A percentile compares a stretch with the other conserved stretches of the same genome.
Conservation (phyloP, 1,139 yeast species). For the Saccharomycopsis crataegensis region DNA sequence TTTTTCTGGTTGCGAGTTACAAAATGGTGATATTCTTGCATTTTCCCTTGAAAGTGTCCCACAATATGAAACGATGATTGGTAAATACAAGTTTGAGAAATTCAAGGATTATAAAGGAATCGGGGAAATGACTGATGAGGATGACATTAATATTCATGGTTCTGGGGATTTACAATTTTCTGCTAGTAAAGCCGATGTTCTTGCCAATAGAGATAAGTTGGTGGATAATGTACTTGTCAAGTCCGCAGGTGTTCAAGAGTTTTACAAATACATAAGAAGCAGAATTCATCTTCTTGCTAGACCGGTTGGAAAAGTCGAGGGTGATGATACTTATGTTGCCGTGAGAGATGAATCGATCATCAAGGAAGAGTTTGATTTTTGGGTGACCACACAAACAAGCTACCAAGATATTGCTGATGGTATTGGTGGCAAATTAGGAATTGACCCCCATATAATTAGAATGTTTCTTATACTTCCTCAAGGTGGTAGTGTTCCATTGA, state of each 20-base stretch:
- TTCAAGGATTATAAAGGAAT: not conserved
- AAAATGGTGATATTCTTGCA: slow-evolving; percentile 61
- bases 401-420: slow-evolving; percentile 54
- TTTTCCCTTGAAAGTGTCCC: not conserved
- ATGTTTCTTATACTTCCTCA: slow-evolving; percentile 56
- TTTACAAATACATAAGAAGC: slow-evolving; percentile 58
- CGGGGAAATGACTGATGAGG: not conserved
- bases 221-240: slow-evolving; percentile 11
- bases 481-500: slow-evolving; percentile 31
- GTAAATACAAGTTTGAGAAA: slow-evolving; percentile 3
- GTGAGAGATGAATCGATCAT: slow-evolving; percentile 22
- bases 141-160: not conserved
- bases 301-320: slow-evolving; percentile 45
- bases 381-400: slow-evolving; percentile 58
- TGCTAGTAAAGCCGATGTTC: slow-evolving; percentile 1
- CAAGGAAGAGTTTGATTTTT: slow-evolving; percentile 42
- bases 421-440: slow-evolving; percentile 46
- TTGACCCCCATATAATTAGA: slow-evolving; percentile 58
- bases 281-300: slow-evolving; percentile 55
- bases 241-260: slow-evolving; percentile 29
- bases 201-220: slow-evolving; percentile 16
- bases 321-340: slow-evolving; percentile 37
- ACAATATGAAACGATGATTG: not conserved
- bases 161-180: not conserved
- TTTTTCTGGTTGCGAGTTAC: slow-evolving; percentile 53